Conservation (phyloP, 2,329 filamentous ascomycete genomes). For the Coniochaeta ligniaria region DNA sequence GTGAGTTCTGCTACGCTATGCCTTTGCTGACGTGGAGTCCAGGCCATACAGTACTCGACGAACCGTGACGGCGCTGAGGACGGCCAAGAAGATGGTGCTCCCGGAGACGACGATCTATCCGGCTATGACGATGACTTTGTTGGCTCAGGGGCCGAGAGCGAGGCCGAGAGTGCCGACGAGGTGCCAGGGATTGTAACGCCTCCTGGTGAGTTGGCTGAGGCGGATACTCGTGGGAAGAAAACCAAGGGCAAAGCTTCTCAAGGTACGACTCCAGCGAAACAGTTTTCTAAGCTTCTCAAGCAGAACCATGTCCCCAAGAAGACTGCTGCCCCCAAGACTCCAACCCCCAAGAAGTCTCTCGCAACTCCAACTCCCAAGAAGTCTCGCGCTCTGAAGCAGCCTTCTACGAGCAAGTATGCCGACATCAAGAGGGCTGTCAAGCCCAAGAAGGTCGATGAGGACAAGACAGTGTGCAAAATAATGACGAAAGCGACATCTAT, state of each 20-base stretch:
- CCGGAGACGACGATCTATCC: conserved; percentile 10
- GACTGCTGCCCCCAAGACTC: neutral
- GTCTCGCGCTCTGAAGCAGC: neutral
- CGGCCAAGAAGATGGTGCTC: conserved; percentile 13
- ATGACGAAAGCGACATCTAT: neutral
- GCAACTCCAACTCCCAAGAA: neutral
- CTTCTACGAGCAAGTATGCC: neutral
- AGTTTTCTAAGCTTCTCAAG: neutral
- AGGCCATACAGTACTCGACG: neutral
- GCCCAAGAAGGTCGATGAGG: neutral
- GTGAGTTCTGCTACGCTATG: neutral
- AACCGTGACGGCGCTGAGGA: conserved; percentile 1
- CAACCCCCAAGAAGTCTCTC: neutral
- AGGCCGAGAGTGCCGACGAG: conserved; percentile 15
- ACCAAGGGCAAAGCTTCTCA: conserved; percentile 9
- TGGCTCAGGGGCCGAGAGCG: conserved; percentile 14
- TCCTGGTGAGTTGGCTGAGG: conserved; percentile 7
- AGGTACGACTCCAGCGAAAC: conserved; percentile 16
- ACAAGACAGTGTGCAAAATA: neutral
- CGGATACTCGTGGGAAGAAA: conserved; percentile 8
- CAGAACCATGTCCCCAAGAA: neutral
- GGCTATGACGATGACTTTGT: conserved; percentile 19
- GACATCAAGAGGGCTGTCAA: neutral
- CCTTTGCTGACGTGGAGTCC: neutral
- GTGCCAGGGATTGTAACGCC: conserved; percentile 7